Evolutionary conservation across 495 filamentous ascomycete species (phyloP).

Genomic region (Glarea lozoyensis): DNA sequence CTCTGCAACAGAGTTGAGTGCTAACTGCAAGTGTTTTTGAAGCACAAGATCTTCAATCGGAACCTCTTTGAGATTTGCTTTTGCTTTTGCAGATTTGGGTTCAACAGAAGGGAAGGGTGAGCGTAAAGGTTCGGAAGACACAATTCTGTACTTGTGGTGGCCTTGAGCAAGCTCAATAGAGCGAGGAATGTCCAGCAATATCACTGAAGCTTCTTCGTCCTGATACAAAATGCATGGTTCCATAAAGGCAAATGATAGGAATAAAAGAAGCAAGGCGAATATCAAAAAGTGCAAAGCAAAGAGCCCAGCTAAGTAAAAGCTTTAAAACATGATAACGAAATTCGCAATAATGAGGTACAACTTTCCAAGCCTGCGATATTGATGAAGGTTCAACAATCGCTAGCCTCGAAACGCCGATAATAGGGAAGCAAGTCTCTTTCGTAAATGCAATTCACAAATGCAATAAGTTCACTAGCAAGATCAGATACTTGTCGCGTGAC

Average conservation of each 20-base stretch:
- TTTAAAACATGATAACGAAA: too few species aligned
- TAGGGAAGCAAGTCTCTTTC: too few species aligned
- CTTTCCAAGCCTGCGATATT: too few species aligned
- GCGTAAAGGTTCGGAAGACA: slow-evolving; percentile 12
- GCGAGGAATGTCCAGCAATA: slow-evolving; percentile 19
- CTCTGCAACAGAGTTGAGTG: slow-evolving; percentile 27
- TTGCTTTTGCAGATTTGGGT: slow-evolving; percentile 19
- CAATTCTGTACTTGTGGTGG: not conserved
- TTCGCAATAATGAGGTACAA: too few species aligned
- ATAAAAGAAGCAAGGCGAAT: too few species aligned
- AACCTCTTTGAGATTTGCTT: not conserved
- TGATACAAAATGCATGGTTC: slow-evolving; percentile 17
- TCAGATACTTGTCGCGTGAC: not conserved
- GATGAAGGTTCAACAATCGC: too few species aligned
- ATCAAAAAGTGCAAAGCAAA: too few species aligned
- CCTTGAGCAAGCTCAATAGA: slow-evolving; percentile 21
- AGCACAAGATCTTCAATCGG: slow-evolving; percentile 14
- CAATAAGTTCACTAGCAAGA: not conserved
- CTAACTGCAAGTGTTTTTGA: slow-evolving; percentile 18
- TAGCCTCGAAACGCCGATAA: too few species aligned
- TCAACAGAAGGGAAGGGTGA: slow-evolving; percentile 16
- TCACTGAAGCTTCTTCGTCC: slow-evolving; percentile 4
- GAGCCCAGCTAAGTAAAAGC: too few species aligned
- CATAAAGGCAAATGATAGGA: too few species aligned
- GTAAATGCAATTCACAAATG: too few species aligned